Percentiles rank a stretch among this genome's conserved stretches.
Evolutionary conservation across 805 yeast genomes (phyloP).

Genomic region (Clavispora carvajalis): DNA sequence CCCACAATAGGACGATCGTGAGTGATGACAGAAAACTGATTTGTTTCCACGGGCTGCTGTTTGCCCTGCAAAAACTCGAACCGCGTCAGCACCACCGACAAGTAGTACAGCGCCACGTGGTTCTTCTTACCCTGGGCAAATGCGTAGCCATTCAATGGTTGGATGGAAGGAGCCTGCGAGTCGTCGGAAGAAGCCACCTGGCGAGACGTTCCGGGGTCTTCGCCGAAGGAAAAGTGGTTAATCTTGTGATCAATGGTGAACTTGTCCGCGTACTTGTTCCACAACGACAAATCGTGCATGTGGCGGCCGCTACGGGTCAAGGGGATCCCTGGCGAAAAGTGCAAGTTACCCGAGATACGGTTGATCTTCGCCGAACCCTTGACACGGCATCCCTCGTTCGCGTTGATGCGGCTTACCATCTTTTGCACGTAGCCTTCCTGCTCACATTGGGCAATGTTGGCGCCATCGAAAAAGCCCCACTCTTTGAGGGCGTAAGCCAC

Average conservation of each 20-base stretch:
- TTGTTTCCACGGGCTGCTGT: constrained; percentile 56
- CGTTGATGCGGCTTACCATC: constrained; percentile 48
- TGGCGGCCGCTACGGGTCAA: constrained; percentile 57
- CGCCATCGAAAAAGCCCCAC: constrained; percentile 92
- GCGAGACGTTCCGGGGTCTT: constrained; percentile 37
- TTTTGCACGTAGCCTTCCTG: constrained; percentile 74
- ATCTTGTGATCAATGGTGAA: constrained; percentile 75
- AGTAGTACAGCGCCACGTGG: constrained; percentile 68
- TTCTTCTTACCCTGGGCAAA: constrained; percentile 43
- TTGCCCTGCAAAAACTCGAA: constrained; percentile 60
- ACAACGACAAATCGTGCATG: constrained; percentile 80
- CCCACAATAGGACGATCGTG: constrained; percentile 85
- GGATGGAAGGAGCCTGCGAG: constrained; percentile 39
- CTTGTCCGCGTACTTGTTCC: constrained; percentile 46
- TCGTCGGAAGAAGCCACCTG: constrained; percentile 18
- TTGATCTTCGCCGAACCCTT: constrained; percentile 74
- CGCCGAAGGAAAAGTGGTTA: constrained; percentile 81
- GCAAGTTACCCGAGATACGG: constrained; percentile 85
- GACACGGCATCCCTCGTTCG: constrained; percentile 80
- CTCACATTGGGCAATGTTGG: constrained; percentile 85
- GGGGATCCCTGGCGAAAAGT: constrained; percentile 93
- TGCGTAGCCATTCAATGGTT: constrained; percentile 60
- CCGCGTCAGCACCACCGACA: constrained; percentile 88
- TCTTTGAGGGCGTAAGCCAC: constrained; percentile 68
- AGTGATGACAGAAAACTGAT: constrained; percentile 82